Percentiles rank a stretch among this genome's conserved stretches.
Evolutionary conservation across 73 alveolate species (phyloP).

Genomic region (Paramecium pentaurelia): DNA sequence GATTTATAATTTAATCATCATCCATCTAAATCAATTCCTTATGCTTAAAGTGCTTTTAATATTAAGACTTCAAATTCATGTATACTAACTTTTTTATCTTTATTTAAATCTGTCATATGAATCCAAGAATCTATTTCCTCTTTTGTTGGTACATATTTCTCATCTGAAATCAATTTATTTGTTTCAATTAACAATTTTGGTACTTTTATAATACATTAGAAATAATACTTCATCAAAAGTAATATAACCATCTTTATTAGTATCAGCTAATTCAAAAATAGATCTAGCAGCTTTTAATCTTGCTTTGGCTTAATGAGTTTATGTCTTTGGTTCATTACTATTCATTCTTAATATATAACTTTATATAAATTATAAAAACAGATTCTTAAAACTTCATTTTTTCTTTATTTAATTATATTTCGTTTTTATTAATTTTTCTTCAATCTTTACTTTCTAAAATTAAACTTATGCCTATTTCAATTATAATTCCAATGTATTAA

Average conservation of each 20-base stretch:
- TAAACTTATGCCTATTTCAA: neutral
- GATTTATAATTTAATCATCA: neutral
- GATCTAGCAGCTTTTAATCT: constrained; percentile 22
- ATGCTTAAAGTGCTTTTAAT: neutral
- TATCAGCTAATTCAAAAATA: neutral
- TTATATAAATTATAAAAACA: neutral
- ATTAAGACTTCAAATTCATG: neutral
- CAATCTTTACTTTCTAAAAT: neutral
- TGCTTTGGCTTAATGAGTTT: neutral
- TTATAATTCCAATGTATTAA: neutral
- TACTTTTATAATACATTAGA: neutral
- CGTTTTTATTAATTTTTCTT: neutral
- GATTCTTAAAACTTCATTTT: neutral
- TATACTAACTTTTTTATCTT: neutral
- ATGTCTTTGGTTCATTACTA: neutral
- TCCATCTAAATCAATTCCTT: constrained; percentile 8
- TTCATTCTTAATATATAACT: neutral
- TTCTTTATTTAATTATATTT: neutral
- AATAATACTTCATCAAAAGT: neutral
- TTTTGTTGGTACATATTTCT: neutral
- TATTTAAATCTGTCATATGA: neutral
- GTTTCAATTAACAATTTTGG: neutral
- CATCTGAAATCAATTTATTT: neutral
- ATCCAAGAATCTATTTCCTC: neutral
- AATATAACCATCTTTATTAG: neutral